Evolutionary conservation across 441 rosid genomes (phyloP).

Genomic region (Euphorbia corollata): DNA sequence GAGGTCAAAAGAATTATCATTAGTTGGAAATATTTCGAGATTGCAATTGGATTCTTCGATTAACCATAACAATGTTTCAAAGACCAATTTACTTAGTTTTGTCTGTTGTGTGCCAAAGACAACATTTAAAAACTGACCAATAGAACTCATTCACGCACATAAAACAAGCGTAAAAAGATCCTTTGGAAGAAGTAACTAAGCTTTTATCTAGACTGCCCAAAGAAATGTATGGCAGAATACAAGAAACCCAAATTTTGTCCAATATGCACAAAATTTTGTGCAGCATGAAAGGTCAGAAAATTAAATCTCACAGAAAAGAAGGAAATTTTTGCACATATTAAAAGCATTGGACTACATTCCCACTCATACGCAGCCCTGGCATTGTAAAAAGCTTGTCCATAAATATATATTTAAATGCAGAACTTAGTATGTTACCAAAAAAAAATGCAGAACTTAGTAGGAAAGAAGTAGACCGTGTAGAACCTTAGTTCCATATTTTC

Average conservation of each 20-base stretch:
- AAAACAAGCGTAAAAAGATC: neutral
- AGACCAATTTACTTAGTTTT: neutral
- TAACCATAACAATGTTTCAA: neutral
- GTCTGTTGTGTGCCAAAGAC: neutral
- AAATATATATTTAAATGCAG: neutral
- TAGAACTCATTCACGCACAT: neutral
- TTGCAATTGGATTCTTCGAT: constrained; percentile 5
- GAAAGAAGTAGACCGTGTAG: constrained; percentile 4
- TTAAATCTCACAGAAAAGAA: neutral
- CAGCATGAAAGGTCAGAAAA: neutral
- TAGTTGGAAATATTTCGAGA: constrained; percentile 13
- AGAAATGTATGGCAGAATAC: neutral
- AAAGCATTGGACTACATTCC: neutral
- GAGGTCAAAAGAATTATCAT: constrained; percentile 16
- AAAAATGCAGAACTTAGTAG: constrained; percentile 2
- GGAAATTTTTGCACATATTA: neutral
- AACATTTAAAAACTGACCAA: neutral
- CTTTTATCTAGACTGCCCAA: no score
- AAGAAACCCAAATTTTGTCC: neutral
- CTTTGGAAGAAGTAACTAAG: neutral
- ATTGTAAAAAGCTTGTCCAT: neutral
- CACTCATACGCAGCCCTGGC: constrained; percentile 1
- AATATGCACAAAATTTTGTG: no score
- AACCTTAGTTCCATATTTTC: constrained; percentile 85
- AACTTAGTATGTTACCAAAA: neutral